Evolutionary conservation across 345 rosid species (phyloP).

Genomic region (Cardamine resedifolia): DNA sequence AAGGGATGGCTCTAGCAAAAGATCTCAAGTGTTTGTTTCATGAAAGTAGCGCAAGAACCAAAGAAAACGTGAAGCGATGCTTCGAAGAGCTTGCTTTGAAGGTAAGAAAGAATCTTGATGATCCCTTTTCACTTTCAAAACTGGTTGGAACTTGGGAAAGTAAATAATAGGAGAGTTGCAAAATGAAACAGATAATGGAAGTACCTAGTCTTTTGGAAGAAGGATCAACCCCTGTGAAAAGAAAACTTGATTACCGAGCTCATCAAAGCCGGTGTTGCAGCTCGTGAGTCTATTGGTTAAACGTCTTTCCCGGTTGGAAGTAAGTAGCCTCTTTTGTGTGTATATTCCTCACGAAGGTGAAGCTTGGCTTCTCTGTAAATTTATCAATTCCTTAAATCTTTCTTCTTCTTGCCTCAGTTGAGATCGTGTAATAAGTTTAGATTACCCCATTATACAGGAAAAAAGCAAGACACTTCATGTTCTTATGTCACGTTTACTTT

Average conservation of each 20-base stretch:
- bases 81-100: slow-evolving; percentile 67
- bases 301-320: background rate
- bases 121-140: background rate
- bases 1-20: slow-evolving; percentile 77
- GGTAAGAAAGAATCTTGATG: slow-evolving; percentile 43
- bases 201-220: slow-evolving; percentile 74
- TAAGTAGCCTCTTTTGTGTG: slow-evolving; percentile 27
- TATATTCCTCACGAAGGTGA: slow-evolving; percentile 18
- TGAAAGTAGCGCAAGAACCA: slow-evolving; percentile 82
- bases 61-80: slow-evolving; percentile 67
- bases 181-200: slow-evolving; percentile 58
- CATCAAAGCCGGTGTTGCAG: slow-evolving; percentile 54
- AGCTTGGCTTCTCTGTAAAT: slow-evolving; percentile 33
- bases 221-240: slow-evolving; percentile 66
- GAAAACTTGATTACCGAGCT: slow-evolving; percentile 41
- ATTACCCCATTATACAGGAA: slow-evolving; percentile 6
- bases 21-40: slow-evolving; percentile 69
- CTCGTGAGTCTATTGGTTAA: slow-evolving; percentile 16
- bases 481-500: slow-evolving; percentile 1
- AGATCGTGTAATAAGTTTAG: slow-evolving; percentile 25
- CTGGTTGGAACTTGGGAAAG: background rate
- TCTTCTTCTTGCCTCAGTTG: slow-evolving; percentile 22
- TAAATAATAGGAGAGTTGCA: background rate
- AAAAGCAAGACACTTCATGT: background rate
- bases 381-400: slow-evolving; percentile 7